A percentile compares a stretch with the other conserved stretches of the same genome.
Conservation (phyloP, 1,139 yeast species). For the Casaregolazyma suthepensis region DNA sequence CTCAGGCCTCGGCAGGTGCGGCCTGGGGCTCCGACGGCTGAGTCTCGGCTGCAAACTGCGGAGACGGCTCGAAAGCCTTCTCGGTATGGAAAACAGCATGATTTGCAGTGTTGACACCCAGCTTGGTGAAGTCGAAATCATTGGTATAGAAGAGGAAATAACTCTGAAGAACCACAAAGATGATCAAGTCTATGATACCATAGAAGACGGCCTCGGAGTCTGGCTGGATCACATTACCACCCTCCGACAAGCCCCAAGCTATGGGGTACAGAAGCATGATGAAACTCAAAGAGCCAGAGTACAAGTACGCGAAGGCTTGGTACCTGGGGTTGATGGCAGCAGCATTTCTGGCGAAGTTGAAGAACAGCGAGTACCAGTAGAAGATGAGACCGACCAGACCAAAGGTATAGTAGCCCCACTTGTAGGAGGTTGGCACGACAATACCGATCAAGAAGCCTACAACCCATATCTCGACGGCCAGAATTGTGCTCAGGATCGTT, state of each 20-base stretch:
- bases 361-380: slow-evolving; percentile 21
- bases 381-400: slow-evolving; percentile 29
- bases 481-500: slow-evolving; percentile 37
- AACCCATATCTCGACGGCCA: slow-evolving; percentile 46
- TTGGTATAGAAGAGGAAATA: slow-evolving; percentile 21
- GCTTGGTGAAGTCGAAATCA: slow-evolving; percentile 18
- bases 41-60: slow-evolving; percentile 19
- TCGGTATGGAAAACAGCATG: slow-evolving; percentile 22
- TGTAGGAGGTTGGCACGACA: slow-evolving; percentile 50
- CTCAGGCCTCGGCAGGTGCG: neutral
- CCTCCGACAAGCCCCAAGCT: slow-evolving; percentile 59
- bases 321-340: slow-evolving; percentile 9
- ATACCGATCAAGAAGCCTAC: slow-evolving; percentile 51
- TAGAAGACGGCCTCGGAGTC: slow-evolving; percentile 63
- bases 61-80: slow-evolving; percentile 12
- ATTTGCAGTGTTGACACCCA: slow-evolving; percentile 19
- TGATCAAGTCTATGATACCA: slow-evolving; percentile 51
- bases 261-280: slow-evolving; percentile 50
- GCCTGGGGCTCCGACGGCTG: slow-evolving; percentile 2
- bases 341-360: slow-evolving; percentile 20
- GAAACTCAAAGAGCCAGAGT: slow-evolving; percentile 30
- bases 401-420: slow-evolving; percentile 58
- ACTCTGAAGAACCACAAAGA: slow-evolving; percentile 35
- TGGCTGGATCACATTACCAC: slow-evolving; percentile 61
- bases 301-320: slow-evolving; percentile 13